phyloP scores from a whole-genome alignment of 1,139 yeast species.

The Groenewaldozyma sp. region DNA sequence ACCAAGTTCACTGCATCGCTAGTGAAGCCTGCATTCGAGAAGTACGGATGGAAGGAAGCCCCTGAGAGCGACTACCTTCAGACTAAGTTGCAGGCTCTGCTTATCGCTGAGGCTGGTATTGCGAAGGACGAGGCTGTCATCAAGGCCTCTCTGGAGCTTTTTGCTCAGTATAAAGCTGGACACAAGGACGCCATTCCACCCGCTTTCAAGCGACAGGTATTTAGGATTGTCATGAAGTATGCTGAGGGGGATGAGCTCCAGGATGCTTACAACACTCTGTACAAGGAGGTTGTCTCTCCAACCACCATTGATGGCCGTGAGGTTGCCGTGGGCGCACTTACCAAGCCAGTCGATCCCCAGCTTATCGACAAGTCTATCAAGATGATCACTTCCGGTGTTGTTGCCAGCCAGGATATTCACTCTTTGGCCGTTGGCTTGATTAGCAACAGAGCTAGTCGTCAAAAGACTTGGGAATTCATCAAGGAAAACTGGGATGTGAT shows the following conservation, averaged over 20 bases:
- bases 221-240: conserved; percentile 53
- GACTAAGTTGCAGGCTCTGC: conserved; percentile 60
- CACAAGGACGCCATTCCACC: conserved; percentile 56
- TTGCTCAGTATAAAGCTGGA: conserved; percentile 5
- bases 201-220: conserved; percentile 65
- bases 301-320: conserved; percentile 37
- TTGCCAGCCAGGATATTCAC: conserved; percentile 68
- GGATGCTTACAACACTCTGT: conserved; percentile 46
- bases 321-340: conserved; percentile 66
- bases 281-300: conserved; percentile 53
- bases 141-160: conserved; percentile 3
- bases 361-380: conserved; percentile 53
- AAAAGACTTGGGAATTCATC: conserved; percentile 52
- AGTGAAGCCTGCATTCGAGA: conserved; percentile 47
- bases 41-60: conserved; percentile 60
- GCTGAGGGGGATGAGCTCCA: conserved; percentile 29
- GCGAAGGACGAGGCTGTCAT: conserved; percentile 56
- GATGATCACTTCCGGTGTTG: conserved; percentile 54
- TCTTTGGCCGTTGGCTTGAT: conserved; percentile 68
- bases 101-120: conserved; percentile 63
- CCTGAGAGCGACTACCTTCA: conserved; percentile 54
- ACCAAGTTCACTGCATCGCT: conserved; percentile 51
- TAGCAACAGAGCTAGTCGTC: conserved; percentile 51
- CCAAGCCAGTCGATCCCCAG: conserved; percentile 52
- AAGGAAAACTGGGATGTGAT: conserved; percentile 44